phyloP scores from a whole-genome alignment of 2,329 filamentous ascomycete genomes.

The Pyrenochaeta sp. region DNA sequence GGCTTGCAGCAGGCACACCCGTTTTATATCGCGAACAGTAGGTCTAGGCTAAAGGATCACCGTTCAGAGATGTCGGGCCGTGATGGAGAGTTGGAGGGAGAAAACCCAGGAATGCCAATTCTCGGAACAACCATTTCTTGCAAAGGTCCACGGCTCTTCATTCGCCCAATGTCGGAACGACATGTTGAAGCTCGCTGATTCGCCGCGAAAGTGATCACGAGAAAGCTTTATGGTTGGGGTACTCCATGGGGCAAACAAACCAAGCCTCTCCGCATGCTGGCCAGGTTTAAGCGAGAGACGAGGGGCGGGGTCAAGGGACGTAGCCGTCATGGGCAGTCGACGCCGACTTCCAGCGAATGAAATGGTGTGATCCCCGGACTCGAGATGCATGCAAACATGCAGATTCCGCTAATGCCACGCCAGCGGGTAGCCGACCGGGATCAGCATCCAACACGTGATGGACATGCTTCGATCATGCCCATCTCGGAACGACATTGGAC shows the following conservation, averaged over 20 bases:
- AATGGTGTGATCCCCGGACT: not conserved
- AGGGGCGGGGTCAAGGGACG: too few relatives aligned
- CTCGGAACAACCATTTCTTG: slow-evolving; percentile 4
- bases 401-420: slow-evolving; percentile 1
- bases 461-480: not conserved
- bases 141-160: slow-evolving; percentile 2
- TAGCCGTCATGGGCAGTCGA: too few relatives aligned
- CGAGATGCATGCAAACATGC: not conserved
- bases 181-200: not conserved
- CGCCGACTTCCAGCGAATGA: slow-evolving; percentile 30
- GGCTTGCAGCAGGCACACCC: slow-evolving; percentile 9
- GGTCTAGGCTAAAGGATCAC: not conserved
- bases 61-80: slow-evolving; percentile 1
- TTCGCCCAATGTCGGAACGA: slow-evolving; percentile 25
- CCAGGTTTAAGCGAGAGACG: slow-evolving; percentile 15
- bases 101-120: slow-evolving; percentile 9
- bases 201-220: too few relatives aligned
- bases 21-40: slow-evolving; percentile 12
- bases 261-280: slow-evolving; percentile 4
- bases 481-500: slow-evolving; percentile 24
- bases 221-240: slow-evolving; percentile 7
- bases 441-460: slow-evolving; percentile 5
- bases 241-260: too few relatives aligned
- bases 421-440: not conserved
- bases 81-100: slow-evolving; percentile 1